Base-by-base conservation (phyloP, 306 rosid genomes). In the Glycine soja region DNA sequence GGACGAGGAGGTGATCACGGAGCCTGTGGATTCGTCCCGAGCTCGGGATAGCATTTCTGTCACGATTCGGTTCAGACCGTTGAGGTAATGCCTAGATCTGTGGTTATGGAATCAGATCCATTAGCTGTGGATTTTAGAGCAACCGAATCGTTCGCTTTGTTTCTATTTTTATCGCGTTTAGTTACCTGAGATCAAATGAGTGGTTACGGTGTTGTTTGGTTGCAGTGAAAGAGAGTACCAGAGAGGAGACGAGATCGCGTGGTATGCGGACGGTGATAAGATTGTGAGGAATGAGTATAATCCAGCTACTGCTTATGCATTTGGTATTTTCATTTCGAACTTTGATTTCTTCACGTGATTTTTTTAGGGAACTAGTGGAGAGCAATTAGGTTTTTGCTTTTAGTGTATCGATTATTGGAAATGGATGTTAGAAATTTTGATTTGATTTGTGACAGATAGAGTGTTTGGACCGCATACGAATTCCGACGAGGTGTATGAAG, bases 191-290 rank as follows among this genome's bases (percentile, higher is more conserved):
- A 85, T 64, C 30, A 74, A 85, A 81, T 87, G 89, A 79, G 77
- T 34, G 45, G 81, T 51, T 79, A 74, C 47, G 78, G 12, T 83
- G 53, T 36, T 38, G 72, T 86, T 63, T 83, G 82, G 45, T 77
- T 88, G 87, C 91, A 96, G 99, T 81, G 98, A 90, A 77, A 93
- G 97, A 82, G 99, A 96, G 91, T 93, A 84, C 75, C 98, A 90
- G 76, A 92, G 82, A 88, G 99, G 99, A 16, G 99, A 96, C 42
- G 98, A 90, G 85, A 86, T 93, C 72, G 91, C 97, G 51, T 95
- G 99, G 99, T 95, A 91, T 77, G 92, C 97, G 2, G 99, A 93
- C 36, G 99, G 99, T 65, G 98, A 96, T 77, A 96, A 86, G 86
- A 86, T 89, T 83, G 99, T 93, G 87, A 84, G 97, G 64, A 90